phyloP scores from a whole-genome alignment of 768 basidiomycete genomes.

The Dentipellis sp. region DNA sequence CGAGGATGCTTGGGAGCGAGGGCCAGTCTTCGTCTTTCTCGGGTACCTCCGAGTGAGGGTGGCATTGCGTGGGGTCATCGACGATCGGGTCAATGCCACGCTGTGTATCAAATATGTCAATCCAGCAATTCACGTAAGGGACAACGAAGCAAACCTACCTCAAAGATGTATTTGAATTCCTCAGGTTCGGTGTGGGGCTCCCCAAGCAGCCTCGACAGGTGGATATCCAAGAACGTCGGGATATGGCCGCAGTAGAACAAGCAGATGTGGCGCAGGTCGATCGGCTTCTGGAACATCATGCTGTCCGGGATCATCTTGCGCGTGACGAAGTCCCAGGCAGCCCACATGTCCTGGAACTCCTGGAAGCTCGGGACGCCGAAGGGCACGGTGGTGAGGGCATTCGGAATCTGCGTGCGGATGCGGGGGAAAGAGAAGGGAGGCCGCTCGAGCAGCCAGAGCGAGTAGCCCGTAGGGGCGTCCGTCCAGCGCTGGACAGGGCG shows the following conservation, averaged over 20 bases:
- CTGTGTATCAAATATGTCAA: slow-evolving; percentile 27
- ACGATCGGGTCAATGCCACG: slow-evolving; percentile 95
- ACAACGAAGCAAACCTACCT: slow-evolving; percentile 30
- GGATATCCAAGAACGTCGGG: slow-evolving; percentile 86
- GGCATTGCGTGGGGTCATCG: slow-evolving; percentile 79
- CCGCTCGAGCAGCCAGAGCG: slow-evolving; percentile 87
- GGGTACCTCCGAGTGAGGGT: slow-evolving; percentile 88
- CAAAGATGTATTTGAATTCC: slow-evolving; percentile 78
- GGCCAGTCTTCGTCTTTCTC: slow-evolving; percentile 82
- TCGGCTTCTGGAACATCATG: slow-evolving; percentile 86
- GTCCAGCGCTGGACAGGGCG: slow-evolving; percentile 83
- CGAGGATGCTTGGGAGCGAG: slow-evolving; percentile 51
- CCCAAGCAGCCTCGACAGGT: slow-evolving; percentile 63
- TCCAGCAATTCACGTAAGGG: too few species aligned
- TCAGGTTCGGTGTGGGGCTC: slow-evolving; percentile 82
- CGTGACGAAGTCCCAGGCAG: slow-evolving; percentile 81
- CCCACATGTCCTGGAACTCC: slow-evolving; percentile 85
- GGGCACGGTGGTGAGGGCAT: slow-evolving; percentile 24
- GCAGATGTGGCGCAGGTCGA: slow-evolving; percentile 90
- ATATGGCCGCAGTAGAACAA: slow-evolving; percentile 97
- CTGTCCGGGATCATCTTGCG: slow-evolving; percentile 77
- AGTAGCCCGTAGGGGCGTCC: slow-evolving; percentile 62
- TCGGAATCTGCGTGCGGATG: slow-evolving; percentile 30
- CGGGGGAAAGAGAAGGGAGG: slow-evolving; percentile 73
- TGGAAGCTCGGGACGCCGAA: slow-evolving; percentile 63